phyloP scores from a whole-genome alignment of 257 asterid species.

The Striga asiatica region DNA sequence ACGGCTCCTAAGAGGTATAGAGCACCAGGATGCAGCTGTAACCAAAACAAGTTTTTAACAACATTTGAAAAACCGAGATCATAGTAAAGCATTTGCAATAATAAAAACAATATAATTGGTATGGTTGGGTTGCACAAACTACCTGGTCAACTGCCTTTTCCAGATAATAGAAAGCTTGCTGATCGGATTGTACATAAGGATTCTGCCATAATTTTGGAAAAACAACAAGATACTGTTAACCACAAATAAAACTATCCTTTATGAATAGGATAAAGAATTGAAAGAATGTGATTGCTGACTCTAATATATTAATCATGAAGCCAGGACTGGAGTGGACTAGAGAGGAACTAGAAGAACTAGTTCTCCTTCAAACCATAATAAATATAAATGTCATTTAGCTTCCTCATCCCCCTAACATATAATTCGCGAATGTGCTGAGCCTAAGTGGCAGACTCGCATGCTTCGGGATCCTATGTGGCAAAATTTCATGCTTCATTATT shows the following conservation, averaged over 20 bases:
- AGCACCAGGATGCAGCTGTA: slow-evolving; percentile 89
- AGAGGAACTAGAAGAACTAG: too few relatives aligned
- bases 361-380: too few relatives aligned
- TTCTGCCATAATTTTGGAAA: slow-evolving; percentile 33
- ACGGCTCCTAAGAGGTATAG: slow-evolving; percentile 89
- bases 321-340: too few relatives aligned
- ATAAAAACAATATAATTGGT: neutral
- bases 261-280: slow-evolving; percentile 9
- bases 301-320: too few relatives aligned
- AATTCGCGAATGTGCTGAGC: too few relatives aligned
- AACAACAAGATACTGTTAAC: neutral
- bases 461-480: too few relatives aligned
- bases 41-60: slow-evolving; percentile 5
- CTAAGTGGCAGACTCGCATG: too few relatives aligned
- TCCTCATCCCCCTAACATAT: too few relatives aligned
- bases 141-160: slow-evolving; percentile 95
- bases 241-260: neutral
- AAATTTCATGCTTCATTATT: too few relatives aligned
- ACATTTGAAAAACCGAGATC: slow-evolving; percentile 13
- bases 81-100: neutral
- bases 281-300: neutral
- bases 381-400: too few relatives aligned
- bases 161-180: slow-evolving; percentile 75
- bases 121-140: slow-evolving; percentile 10
- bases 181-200: slow-evolving; percentile 72